Percentiles rank a stretch among this genome's conserved stretches.
phyloP scores from a whole-genome alignment of 352 stramenopile species.

The Globisporangium irregulare region DNA sequence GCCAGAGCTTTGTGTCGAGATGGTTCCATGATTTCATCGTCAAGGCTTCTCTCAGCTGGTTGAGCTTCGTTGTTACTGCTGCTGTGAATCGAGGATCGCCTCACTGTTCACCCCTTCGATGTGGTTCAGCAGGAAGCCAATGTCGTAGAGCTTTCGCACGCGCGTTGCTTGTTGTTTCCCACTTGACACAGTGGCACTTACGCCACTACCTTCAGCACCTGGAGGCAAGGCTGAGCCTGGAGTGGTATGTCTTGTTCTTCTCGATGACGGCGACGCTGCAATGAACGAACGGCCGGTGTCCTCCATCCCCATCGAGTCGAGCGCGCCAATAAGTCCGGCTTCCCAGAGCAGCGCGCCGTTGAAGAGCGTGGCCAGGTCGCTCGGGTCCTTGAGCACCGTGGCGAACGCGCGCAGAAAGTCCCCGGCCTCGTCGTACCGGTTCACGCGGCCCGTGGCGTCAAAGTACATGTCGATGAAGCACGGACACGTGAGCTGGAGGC shows the following conservation, averaged over 20 bases:
- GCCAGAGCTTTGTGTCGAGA: too few relatives aligned
- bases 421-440: slow-evolving; percentile 19
- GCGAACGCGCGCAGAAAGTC: slow-evolving; percentile 20
- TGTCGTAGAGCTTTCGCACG: background rate
- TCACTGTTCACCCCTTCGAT: background rate
- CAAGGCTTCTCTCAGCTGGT: background rate
- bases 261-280: background rate
- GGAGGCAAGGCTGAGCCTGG: background rate
- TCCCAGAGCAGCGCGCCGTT: slow-evolving; percentile 4
- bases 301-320: background rate
- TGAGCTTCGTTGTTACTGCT: background rate
- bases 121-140: slow-evolving; percentile 9
- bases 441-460: slow-evolving; percentile 18
- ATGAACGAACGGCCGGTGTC: background rate
- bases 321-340: background rate
- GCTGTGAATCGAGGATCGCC: background rate
- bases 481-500: slow-evolving; percentile 16
- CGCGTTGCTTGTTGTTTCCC: background rate
- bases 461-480: slow-evolving; percentile 27
- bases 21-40: too few relatives aligned
- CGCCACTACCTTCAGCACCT: background rate
- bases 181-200: background rate
- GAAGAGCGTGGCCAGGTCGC: background rate
- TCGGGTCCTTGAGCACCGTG: background rate
- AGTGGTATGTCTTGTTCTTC: background rate